Percentiles rank a stretch among this genome's conserved stretches.
Conservation (phyloP, 805 yeast genomes). For the Scheffersomyces coipomensis region DNA sequence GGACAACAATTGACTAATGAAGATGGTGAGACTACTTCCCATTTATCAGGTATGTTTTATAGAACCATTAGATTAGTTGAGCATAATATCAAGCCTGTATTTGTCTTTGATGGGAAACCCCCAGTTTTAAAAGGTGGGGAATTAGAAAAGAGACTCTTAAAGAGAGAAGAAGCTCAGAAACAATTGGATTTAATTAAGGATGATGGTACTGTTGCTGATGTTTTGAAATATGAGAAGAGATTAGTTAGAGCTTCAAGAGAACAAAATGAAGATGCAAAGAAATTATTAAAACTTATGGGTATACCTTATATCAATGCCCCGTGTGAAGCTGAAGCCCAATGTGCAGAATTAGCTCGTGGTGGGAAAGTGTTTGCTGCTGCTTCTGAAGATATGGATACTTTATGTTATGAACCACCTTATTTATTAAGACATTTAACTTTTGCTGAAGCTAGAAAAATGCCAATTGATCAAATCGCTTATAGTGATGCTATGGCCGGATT, state of each 20-base stretch:
- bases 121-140: slow-evolving; percentile 94
- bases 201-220: slow-evolving; percentile 74
- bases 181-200: slow-evolving; percentile 75
- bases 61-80: slow-evolving; percentile 87
- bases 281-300: slow-evolving; percentile 83
- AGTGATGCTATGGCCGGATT: slow-evolving; percentile 70
- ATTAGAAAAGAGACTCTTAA: slow-evolving; percentile 76
- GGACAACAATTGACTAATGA: slow-evolving; percentile 91
- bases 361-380: slow-evolving; percentile 98
- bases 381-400: slow-evolving; percentile 97
- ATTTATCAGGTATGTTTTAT: slow-evolving; percentile 94
- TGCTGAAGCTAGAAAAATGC: slow-evolving; percentile 90
- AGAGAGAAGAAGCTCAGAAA: slow-evolving; percentile 80
- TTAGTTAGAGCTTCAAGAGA: slow-evolving; percentile 85
- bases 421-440: slow-evolving; percentile 88
- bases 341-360: slow-evolving; percentile 85
- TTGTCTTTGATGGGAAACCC: slow-evolving; percentile 97
- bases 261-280: slow-evolving; percentile 93
- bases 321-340: slow-evolving; percentile 98
- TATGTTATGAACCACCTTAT: slow-evolving; percentile 85
- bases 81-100: slow-evolving; percentile 93
- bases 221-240: slow-evolving; percentile 76
- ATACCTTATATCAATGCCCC: slow-evolving; percentile 94
- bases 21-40: slow-evolving; percentile 88
- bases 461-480: slow-evolving; percentile 79